Evolutionary conservation across 495 filamentous ascomycete species (phyloP).

Genomic region (Penicillium cataractarum): DNA sequence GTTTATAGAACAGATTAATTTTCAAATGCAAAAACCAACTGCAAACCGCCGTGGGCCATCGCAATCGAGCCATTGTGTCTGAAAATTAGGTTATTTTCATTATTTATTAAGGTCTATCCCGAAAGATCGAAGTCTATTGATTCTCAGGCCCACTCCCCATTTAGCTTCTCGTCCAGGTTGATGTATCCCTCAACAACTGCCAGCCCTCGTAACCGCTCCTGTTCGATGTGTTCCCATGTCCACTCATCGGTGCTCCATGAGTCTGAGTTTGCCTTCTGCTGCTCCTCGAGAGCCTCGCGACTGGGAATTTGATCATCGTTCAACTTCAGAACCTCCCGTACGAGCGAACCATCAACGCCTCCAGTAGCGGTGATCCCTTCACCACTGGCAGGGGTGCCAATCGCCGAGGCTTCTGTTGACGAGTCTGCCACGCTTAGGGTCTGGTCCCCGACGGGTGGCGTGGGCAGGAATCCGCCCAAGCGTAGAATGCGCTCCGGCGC

Average conservation of each 20-base stretch:
- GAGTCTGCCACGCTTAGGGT: conserved; percentile 19
- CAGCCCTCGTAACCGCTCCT: conserved; percentile 58
- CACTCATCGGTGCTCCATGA: conserved; percentile 49
- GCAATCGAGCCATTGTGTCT: not conserved
- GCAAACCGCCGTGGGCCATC: too few relatives aligned
- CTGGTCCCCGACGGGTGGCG: conserved; percentile 22
- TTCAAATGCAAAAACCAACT: too few relatives aligned
- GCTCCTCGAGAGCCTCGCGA: conserved; percentile 31
- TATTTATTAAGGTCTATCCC: conserved; percentile 1
- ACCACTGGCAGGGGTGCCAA: conserved; percentile 38
- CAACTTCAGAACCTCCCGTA: conserved; percentile 42
- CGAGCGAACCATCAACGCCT: conserved; percentile 41
- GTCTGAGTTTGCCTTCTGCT: conserved; percentile 39
- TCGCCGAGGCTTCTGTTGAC: conserved; percentile 37
- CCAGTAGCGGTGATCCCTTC: conserved; percentile 39
- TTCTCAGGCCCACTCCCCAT: conserved; percentile 44
- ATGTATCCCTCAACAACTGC: conserved; percentile 55
- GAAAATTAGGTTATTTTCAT: not conserved
- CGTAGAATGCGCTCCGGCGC: conserved; percentile 76
- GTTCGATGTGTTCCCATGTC: conserved; percentile 60
- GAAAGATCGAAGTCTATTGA: not conserved
- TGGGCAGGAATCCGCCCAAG: conserved; percentile 64
- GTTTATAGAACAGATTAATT: too few relatives aligned
- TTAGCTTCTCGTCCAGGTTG: conserved; percentile 51
- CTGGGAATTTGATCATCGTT: conserved; percentile 34